Evolutionary conservation across 148 eudicot species (phyloP), one percentile per base, ranked within the genome.

Genomic region (Chenopodium album): DNA sequence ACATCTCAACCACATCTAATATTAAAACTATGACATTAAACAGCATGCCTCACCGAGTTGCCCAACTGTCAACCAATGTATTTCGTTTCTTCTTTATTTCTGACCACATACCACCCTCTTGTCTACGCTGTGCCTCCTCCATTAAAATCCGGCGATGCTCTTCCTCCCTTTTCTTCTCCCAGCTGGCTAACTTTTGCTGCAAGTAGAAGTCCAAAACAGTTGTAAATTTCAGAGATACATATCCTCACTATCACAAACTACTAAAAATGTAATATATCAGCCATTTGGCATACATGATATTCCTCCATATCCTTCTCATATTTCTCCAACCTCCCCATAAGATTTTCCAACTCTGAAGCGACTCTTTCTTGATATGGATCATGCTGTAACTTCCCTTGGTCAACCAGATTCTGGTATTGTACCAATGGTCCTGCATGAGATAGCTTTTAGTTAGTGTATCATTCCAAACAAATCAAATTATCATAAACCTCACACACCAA

Each of bases 321-420:
- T 76, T 91, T 90, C 78, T 90, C 88, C 83, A 95, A 89, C 75
- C 95, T 93, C 73, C 88, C 88, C 32, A 95, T 78, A 47, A 95
- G 85, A 85, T 92, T 89, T 83, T 92, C 94, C 76, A 95, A 87
- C 88, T 91, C 90, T n/a, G 84, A 34, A 76, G 94, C 96, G 79
- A 95, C 92, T 77, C 86, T 92, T 89, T 92, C 98, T 86, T 95
- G 98, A 84, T 90, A 82, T 81, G 91, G 89, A 87, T 95, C 97
- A 87, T 92, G 86, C 67, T 91, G 90, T 80, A 95, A 85, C 86
- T 92, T 90, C 71, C 94, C 96, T 86, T 92, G 89, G 85, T 88
- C 86, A 68, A 93, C 94, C 78, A 95, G 89, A 84, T 82, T 81
- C 84, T 84, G 89, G 80, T 93, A 95, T 73, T 84, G 92, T 37